A percentile compares a stretch with the other conserved stretches of the same genome.
Conservation (phyloP, 805 yeast species). For the Candida loeiensis region DNA sequence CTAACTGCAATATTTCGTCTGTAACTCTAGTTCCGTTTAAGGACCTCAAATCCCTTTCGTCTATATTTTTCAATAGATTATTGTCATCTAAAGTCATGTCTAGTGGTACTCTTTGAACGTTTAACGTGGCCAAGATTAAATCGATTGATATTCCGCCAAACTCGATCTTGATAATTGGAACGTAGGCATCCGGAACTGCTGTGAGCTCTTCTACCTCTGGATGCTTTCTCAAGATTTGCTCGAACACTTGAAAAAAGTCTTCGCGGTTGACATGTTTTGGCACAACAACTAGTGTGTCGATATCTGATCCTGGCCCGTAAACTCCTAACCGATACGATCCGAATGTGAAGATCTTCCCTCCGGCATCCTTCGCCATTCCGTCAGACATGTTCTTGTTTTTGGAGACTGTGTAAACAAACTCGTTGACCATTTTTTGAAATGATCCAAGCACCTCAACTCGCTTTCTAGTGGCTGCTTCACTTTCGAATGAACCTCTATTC, state of each 20-base stretch:
- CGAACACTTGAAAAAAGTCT: conserved; percentile 84
- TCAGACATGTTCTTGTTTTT: conserved; percentile 87
- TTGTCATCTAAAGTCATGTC: conserved; percentile 78
- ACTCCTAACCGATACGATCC: conserved; percentile 96
- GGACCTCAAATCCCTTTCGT: conserved; percentile 86
- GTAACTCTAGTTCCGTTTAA: conserved; percentile 96
- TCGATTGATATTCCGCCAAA: conserved; percentile 92
- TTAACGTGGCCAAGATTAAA: conserved; percentile 78
- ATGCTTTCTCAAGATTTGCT: conserved; percentile 60
- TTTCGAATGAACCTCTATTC: conserved; percentile 82
- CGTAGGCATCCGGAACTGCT: conserved; percentile 94
- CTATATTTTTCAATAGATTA: conserved; percentile 78
- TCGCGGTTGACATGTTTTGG: conserved; percentile 93
- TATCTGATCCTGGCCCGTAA: conserved; percentile 97
- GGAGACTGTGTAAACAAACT: conserved; percentile 81
- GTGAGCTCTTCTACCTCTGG: conserved; percentile 88
- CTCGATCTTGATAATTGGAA: conserved; percentile 90
- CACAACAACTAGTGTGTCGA: conserved; percentile 93
- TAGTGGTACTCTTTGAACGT: conserved; percentile 77
- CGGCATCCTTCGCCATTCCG: conserved; percentile 96
- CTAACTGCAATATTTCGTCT: conserved; percentile 83
- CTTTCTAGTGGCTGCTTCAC: conserved; percentile 76
- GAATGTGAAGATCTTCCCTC: conserved; percentile 94
- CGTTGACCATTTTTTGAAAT: conserved; percentile 72
- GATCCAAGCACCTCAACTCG: conserved; percentile 71